Percentiles rank a stretch among this genome's conserved stretches.
Conservation (phyloP, 495 filamentous ascomycete genomes). For the Cladorrhinum samala region DNA sequence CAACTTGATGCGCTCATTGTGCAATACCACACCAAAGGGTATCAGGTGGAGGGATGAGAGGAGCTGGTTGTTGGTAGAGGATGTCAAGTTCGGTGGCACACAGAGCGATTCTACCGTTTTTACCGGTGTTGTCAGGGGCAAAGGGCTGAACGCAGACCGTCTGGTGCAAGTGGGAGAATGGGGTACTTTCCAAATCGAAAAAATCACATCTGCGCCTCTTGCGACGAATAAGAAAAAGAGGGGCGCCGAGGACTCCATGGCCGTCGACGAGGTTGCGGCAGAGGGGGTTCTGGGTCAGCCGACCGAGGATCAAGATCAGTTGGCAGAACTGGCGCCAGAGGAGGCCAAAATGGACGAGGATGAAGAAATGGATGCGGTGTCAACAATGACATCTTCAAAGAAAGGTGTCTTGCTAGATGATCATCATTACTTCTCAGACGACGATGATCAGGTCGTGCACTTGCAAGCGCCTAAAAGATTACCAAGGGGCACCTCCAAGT, state of each 20-base stretch:
- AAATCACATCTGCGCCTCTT: constrained; percentile 67
- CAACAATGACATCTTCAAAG: constrained; percentile 41
- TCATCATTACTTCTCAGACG: constrained; percentile 96
- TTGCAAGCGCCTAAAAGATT: constrained; percentile 59
- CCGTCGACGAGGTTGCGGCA: constrained; percentile 49
- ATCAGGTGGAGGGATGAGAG: constrained; percentile 88
- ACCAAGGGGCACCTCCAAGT: constrained; percentile 85
- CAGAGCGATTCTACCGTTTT: constrained; percentile 56
- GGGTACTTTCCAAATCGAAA: constrained; percentile 91
- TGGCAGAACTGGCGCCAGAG: constrained; percentile 72
- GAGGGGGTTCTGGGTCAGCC: constrained; percentile 59
- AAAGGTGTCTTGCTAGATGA: constrained; percentile 89
- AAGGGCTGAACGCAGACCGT: constrained; percentile 79
- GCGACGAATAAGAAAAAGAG: constrained; percentile 46
- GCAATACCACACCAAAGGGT: constrained; percentile 84
- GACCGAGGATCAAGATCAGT: constrained; percentile 69
- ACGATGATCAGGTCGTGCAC: constrained; percentile 49
- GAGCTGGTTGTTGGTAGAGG: constrained; percentile 89
- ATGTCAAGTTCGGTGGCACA: constrained; percentile 60
- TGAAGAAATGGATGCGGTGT: constrained; percentile 45
- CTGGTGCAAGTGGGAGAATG: constrained; percentile 88
- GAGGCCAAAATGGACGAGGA: constrained; percentile 71
- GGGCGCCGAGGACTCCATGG: constrained; percentile 63
- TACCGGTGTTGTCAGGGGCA: constrained; percentile 84
- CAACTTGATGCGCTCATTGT: constrained; percentile 83